Evolutionary conservation across 352 stramenopile genomes (phyloP).

Genomic region (Phytopythium mirpurense): DNA sequence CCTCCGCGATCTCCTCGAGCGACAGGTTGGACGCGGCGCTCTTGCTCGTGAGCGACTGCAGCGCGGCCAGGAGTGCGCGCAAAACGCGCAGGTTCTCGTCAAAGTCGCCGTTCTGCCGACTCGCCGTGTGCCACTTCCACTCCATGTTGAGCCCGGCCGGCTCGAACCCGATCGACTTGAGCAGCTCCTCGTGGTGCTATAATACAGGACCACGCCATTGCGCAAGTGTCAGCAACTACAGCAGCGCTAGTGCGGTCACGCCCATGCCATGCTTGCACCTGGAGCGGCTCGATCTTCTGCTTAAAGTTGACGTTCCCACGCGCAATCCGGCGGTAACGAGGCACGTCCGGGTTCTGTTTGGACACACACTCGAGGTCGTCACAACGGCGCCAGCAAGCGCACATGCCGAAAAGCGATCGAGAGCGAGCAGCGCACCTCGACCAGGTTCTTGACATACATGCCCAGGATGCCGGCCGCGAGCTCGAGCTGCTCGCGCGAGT

Average conservation of each 20-base stretch:
- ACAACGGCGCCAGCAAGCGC: not conserved
- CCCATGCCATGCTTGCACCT: constrained; percentile 28
- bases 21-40: constrained; percentile 34
- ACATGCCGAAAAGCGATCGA: too few species aligned
- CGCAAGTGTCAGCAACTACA: not conserved
- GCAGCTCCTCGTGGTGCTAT: constrained; percentile 69
- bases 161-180: constrained; percentile 77
- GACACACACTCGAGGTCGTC: not conserved
- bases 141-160: constrained; percentile 72
- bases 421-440: constrained; percentile 64
- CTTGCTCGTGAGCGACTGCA: constrained; percentile 46
- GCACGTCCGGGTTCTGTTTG: constrained; percentile 66
- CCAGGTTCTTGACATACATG: constrained; percentile 86
- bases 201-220: too few species aligned
- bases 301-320: constrained; percentile 81
- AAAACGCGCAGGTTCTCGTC: constrained; percentile 66
- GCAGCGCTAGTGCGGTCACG: constrained; percentile 1
- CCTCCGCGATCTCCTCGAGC: constrained; percentile 45
- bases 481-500: constrained; percentile 65
- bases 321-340: constrained; percentile 75
- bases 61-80: constrained; percentile 45
- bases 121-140: constrained; percentile 74
- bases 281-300: constrained; percentile 76
- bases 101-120: constrained; percentile 53
- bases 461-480: constrained; percentile 62